Percentiles rank a stretch among this genome's conserved stretches.
These are phyloP conservation scores for Vanrija sp. DNA, from an alignment of 1,284 basidiomycete genomes.

Conservation along the genomic window DNA sequence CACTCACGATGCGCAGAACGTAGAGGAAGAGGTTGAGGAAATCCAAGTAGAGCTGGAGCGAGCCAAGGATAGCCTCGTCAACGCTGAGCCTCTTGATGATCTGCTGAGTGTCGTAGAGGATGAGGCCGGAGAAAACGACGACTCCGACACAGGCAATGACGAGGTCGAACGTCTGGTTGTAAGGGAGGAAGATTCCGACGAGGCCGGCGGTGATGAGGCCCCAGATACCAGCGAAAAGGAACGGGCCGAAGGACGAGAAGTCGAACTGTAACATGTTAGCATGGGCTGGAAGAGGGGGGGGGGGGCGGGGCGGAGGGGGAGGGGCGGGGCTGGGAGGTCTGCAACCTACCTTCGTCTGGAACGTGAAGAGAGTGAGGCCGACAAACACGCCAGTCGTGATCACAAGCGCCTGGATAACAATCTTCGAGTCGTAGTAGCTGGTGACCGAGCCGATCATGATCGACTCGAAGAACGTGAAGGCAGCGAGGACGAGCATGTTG, in stretches of 20 bases:
- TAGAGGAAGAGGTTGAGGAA: constrained; percentile 47
- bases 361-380: constrained; percentile 56
- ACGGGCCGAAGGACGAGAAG: constrained; percentile 45
- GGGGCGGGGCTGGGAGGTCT: too few species aligned
- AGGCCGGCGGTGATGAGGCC: constrained; percentile 42
- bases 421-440: constrained; percentile 43
- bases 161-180: constrained; percentile 46
- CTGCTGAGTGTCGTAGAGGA: constrained; percentile 47
- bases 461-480: constrained; percentile 53
- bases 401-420: constrained; percentile 53
- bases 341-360: constrained; percentile 46
- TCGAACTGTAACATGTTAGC: constrained; percentile 25
- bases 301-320: too few species aligned
- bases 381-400: constrained; percentile 56
- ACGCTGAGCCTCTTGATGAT: constrained; percentile 50
- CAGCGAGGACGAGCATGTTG: constrained; percentile 53
- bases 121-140: constrained; percentile 47
- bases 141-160: constrained; percentile 43
- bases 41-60: too few species aligned
- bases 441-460: constrained; percentile 51
- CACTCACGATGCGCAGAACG: constrained; percentile 41
- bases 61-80: constrained; percentile 47
- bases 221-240: constrained; percentile 46
- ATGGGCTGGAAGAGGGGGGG: constrained; percentile 12
- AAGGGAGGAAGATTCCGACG: constrained; percentile 48